phyloP scores from a whole-genome alignment of 768 basidiomycete species.

The Grammothele lineata region DNA sequence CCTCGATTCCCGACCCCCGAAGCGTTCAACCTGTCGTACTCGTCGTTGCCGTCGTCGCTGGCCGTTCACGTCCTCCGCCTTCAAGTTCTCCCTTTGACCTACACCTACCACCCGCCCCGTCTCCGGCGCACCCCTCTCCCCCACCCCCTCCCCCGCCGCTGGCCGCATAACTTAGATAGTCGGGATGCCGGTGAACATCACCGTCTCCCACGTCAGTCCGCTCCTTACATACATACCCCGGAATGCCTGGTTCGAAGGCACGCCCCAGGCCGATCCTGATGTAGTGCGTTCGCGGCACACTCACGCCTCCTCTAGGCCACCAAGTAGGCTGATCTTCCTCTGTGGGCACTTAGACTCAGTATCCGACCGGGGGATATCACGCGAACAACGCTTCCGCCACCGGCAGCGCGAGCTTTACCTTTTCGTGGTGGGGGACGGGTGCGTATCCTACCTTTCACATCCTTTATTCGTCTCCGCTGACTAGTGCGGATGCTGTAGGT shows the following conservation, averaged over 20 bases:
- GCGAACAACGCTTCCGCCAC: conserved; percentile 7
- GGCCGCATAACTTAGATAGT: background rate
- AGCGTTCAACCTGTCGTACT: no score
- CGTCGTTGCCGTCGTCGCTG: no score
- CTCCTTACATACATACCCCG: conserved; percentile 19
- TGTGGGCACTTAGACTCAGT: background rate
- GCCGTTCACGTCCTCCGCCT: background rate
- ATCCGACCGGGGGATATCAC: conserved; percentile 11
- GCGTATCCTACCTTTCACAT: background rate
- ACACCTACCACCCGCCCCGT: background rate
- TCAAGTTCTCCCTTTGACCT: background rate
- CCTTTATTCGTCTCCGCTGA: background rate
- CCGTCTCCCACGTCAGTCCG: conserved; percentile 20
- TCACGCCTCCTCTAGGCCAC: background rate
- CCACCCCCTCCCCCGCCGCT: background rate
- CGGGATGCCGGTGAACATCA: conserved; percentile 15
- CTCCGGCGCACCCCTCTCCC: background rate
- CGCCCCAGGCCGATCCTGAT: background rate
- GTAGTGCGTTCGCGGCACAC: conserved; percentile 4
- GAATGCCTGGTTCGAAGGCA: conserved; percentile 17
- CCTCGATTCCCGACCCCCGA: no score
- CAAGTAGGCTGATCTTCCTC: background rate
- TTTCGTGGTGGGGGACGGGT: conserved; percentile 18
- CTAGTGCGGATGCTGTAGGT: background rate
- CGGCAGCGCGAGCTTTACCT: conserved; percentile 8